phyloP scores from a whole-genome alignment of 805 yeast genomes.

The Cyberlindnera mrakii region DNA sequence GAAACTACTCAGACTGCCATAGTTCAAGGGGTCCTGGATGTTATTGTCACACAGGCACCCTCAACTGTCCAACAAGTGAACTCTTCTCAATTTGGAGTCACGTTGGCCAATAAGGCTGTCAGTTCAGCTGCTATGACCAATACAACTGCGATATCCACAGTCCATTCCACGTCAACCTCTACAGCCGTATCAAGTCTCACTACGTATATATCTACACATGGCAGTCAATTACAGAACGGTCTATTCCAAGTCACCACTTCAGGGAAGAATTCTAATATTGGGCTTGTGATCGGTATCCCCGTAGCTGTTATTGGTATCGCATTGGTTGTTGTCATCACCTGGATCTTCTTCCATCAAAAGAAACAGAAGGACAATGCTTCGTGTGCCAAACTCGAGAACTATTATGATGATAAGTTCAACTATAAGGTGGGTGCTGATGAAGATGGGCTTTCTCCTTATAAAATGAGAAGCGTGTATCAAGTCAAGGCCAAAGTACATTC shows the following conservation, averaged over 20 bases:
- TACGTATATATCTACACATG: background rate
- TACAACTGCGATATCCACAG: constrained; percentile 8
- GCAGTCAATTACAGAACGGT: background rate
- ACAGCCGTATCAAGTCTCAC: background rate
- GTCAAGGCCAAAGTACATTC: constrained; percentile 5
- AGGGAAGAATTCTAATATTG: constrained; percentile 9
- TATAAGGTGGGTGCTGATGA: constrained; percentile 12
- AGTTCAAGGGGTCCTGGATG: constrained; percentile 10
- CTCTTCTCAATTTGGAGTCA: constrained; percentile 2
- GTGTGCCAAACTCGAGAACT: constrained; percentile 8
- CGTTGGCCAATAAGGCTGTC: constrained; percentile 9
- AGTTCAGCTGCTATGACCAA: background rate
- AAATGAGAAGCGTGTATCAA: constrained; percentile 12
- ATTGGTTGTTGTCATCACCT: constrained; percentile 7
- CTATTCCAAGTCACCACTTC: constrained; percentile 1
- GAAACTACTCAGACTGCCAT: constrained; percentile 10
- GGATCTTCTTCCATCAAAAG: constrained; percentile 12
- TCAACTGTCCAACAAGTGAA: background rate
- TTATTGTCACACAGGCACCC: constrained; percentile 3
- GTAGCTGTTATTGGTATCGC: constrained; percentile 17
- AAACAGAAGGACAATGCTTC: constrained; percentile 1
- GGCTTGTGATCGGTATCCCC: constrained; percentile 22
- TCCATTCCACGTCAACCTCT: constrained; percentile 7
- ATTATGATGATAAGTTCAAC: constrained; percentile 22
- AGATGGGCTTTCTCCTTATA: constrained; percentile 7